phyloP scores from a whole-genome alignment of 176 grass and related monocot species.

The Oryza meridionalis region DNA sequence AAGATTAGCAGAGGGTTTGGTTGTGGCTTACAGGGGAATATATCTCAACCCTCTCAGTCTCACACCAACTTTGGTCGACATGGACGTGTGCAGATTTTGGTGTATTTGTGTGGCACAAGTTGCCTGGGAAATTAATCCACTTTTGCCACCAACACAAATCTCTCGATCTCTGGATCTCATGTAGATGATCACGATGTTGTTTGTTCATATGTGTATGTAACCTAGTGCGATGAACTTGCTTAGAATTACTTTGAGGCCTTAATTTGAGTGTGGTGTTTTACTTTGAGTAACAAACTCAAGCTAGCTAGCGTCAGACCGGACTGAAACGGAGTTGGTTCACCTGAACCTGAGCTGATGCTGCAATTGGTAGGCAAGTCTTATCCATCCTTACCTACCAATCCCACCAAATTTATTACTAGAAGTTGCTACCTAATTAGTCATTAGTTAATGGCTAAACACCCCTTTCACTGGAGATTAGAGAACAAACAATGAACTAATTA shows the following conservation, averaged over 20 bases:
- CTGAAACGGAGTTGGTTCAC: conserved; percentile 39
- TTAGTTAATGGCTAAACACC: neutral
- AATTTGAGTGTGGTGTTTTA: neutral
- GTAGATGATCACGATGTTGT: neutral
- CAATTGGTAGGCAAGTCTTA: neutral
- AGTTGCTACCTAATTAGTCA: conserved; percentile 5
- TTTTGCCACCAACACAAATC: neutral
- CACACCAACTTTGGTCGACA: conserved; percentile 33
- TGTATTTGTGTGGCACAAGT: neutral
- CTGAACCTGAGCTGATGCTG: conserved; percentile 17
- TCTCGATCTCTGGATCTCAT: neutral
- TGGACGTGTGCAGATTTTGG: conserved; percentile 3
- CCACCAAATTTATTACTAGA: conserved; percentile 1
- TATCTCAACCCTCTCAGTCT: neutral
- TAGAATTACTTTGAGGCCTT: neutral
- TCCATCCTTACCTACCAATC: conserved; percentile 55
- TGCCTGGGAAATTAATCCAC: neutral
- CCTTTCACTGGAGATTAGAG: neutral
- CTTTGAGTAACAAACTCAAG: neutral
- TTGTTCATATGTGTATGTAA: neutral
- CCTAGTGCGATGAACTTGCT: neutral
- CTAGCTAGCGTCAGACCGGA: neutral
- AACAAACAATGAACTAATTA: neutral
- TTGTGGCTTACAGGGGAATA: neutral
- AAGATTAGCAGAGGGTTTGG: neutral